Base-by-base conservation (phyloP, 805 yeast species). In the Wickerhamomyces ciferrii region DNA sequence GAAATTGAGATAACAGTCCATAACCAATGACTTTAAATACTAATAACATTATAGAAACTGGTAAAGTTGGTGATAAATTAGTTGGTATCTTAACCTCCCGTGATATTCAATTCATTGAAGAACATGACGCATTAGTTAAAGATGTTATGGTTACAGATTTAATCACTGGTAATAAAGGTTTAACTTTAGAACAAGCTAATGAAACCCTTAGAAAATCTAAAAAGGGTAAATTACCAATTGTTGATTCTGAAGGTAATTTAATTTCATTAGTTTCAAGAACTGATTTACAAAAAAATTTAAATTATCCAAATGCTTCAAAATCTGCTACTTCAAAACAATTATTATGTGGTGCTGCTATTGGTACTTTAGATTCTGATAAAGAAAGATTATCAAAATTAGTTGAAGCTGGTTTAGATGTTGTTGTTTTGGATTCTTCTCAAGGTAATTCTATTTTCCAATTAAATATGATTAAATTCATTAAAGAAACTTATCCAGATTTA, bases 341-440 rank as follows among this genome's bases (percentile, higher is more conserved):
- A 66, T 78, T 94, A 63, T 89, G 96, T 79, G 99, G 98, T 79
- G 99, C 99, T 60, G 95, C 99, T 53, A 82, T 94, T 65, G 99
- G 99, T 71, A 94, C 99, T 53, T 75, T 95, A 52, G 85, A 79
- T 39, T 84, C 87, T 60, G 99, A 94, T 72, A 87, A 79, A 65
- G 84, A 77, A 61, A 89, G 99, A 75, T 79, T 94, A 60, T 67
- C 67, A 49, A 78, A 84, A 73, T 81, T 94, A 60, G 97, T 85
- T 50, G 96, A 81, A 46, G 98, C 98, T 46, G 99, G 99, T 61
- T 81, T 94, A 66, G 99, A 94, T 69, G 97, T 94, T 54, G 97
- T 94, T 52, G 83, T 94, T 50, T 61, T 94, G 54, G 99, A 94
- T 73, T 92, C 98, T 25, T 88, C 97, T 53, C 97, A 94, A 76